Conservation (phyloP, 2,329 filamentous ascomycete genomes). For the Monosporascus ibericus region DNA sequence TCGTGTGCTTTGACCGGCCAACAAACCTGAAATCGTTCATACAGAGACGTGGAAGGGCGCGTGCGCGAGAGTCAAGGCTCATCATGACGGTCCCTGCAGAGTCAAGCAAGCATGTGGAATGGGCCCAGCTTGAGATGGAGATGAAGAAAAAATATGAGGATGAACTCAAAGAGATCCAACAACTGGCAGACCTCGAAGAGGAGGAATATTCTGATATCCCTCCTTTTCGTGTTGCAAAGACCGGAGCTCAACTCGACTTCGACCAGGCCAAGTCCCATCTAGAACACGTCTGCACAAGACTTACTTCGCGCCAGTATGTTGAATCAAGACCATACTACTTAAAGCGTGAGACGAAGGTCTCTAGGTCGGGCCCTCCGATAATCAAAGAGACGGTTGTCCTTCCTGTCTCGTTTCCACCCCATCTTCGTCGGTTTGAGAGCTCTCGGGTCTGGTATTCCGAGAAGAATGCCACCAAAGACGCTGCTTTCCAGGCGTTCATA, state of each 20-base stretch:
- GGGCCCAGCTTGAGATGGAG: slow-evolving; percentile 61
- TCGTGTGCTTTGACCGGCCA: slow-evolving; percentile 50
- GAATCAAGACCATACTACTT: slow-evolving; percentile 65
- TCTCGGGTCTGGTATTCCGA: slow-evolving; percentile 61
- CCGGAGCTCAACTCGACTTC: slow-evolving; percentile 61
- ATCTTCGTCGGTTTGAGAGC: slow-evolving; percentile 50
- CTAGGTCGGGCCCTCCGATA: slow-evolving; percentile 10
- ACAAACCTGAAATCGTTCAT: slow-evolving; percentile 51
- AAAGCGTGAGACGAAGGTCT: slow-evolving; percentile 32
- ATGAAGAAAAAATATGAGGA: slow-evolving; percentile 68
- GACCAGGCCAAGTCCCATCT: slow-evolving; percentile 72
- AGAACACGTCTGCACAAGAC: slow-evolving; percentile 68
- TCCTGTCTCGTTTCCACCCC: slow-evolving; percentile 61
- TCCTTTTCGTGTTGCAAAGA: slow-evolving; percentile 32
- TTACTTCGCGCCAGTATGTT: slow-evolving; percentile 53
- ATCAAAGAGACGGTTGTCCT: slow-evolving; percentile 60
- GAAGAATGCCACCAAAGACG: slow-evolving; percentile 69
- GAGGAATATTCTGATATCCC: slow-evolving; percentile 24
- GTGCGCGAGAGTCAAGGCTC: slow-evolving; percentile 45
- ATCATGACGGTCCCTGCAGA: slow-evolving; percentile 36
- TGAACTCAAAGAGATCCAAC: slow-evolving; percentile 46
- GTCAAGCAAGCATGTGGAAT: slow-evolving; percentile 35
- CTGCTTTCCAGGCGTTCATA: slow-evolving; percentile 73
- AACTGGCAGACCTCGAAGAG: slow-evolving; percentile 43
- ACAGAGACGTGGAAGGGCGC: slow-evolving; percentile 48